Evolutionary conservation across 441 rosid genomes (phyloP).

Genomic region (Adansonia madagascariensis): DNA sequence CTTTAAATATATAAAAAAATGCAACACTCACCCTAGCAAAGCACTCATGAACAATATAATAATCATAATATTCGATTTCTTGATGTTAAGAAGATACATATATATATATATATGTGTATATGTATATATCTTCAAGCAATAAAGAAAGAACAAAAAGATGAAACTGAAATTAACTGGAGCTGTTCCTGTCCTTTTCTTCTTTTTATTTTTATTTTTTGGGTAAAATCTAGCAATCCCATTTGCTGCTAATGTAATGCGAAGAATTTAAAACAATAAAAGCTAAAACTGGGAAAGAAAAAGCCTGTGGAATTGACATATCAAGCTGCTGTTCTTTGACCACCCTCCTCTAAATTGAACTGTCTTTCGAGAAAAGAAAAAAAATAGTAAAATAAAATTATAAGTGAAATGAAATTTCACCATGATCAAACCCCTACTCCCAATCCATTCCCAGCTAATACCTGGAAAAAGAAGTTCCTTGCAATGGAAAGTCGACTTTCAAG

Average conservation of each 20-base stretch:
- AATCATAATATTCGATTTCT: not conserved
- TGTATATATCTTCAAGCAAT: not conserved
- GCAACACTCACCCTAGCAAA: too few species aligned
- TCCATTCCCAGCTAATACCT: not conserved
- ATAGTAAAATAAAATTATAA: constrained; percentile 5
- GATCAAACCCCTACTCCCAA: not conserved
- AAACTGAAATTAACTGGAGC: not conserved
- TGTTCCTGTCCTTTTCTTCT: too few species aligned
- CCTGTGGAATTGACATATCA: not conserved
- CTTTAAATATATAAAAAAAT: too few species aligned
- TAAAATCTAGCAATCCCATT: not conserved
- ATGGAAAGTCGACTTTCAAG: not conserved
- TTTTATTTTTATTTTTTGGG: not conserved
- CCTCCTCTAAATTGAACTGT: not conserved
- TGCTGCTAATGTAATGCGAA: not conserved
- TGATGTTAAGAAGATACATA: too few species aligned
- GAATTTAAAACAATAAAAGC: not conserved
- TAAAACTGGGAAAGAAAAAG: not conserved
- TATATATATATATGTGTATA: too few species aligned
- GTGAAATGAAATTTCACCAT: constrained; percentile 8
- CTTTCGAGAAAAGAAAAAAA: not conserved
- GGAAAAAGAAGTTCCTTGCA: not conserved
- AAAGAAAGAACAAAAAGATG: not conserved
- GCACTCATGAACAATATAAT: not conserved
- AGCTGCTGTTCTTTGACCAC: not conserved